Evolutionary conservation across 2,329 filamentous ascomycete species (phyloP).

Genomic region (Orbilia javanica): DNA sequence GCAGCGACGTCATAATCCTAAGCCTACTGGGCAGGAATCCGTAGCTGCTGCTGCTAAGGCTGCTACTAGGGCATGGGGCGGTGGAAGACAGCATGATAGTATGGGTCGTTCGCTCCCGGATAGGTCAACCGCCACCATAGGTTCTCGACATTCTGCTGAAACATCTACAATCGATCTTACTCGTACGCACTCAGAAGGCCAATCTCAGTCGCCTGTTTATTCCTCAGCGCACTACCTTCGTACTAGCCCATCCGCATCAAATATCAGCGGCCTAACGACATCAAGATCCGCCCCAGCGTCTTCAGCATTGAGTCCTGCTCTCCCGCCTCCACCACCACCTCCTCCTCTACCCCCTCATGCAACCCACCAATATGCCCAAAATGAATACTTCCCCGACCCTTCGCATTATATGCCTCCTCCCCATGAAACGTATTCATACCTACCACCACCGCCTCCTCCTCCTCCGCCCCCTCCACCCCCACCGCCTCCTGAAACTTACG

Average conservation of each 20-base stretch:
- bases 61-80: conserved; percentile 74
- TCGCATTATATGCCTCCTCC: conserved; percentile 44
- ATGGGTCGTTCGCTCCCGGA: conserved; percentile 46
- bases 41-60: conserved; percentile 67
- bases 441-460: not conserved
- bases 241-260: conserved; percentile 33
- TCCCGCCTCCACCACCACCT: conserved; percentile 34
- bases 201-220: conserved; percentile 35
- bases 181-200: conserved; percentile 43
- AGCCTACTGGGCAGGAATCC: conserved; percentile 43
- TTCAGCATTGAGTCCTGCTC: conserved; percentile 28
- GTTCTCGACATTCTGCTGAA: conserved; percentile 45
- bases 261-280: conserved; percentile 16
- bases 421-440: conserved; percentile 37
- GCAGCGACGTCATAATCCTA: conserved; percentile 31
- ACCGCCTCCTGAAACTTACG: conserved; percentile 26
- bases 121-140: conserved; percentile 38
- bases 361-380: conserved; percentile 1
- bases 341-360: conserved; percentile 34
- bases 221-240: conserved; percentile 21
- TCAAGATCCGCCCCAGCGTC: conserved; percentile 43
- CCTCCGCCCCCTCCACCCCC: conserved; percentile 1
- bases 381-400: conserved; percentile 51
- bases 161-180: conserved; percentile 36
- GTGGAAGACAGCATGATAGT: conserved; percentile 22